These are phyloP conservation scores for Yarrowia yakushimensis DNA, from an alignment of 805 yeast genomes.

Conservation along the genomic window DNA sequence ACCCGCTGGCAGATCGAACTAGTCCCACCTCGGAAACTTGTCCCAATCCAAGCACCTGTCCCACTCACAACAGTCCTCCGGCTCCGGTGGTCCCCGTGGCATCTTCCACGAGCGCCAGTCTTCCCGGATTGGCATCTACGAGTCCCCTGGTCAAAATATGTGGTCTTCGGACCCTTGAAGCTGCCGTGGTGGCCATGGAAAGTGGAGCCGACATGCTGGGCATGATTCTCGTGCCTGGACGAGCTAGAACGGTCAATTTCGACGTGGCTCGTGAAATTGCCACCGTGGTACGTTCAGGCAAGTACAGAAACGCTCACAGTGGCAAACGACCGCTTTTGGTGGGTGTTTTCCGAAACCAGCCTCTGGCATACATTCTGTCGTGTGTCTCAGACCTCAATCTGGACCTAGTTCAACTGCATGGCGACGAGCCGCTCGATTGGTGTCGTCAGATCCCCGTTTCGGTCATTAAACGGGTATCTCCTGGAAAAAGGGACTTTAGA, in stretches of 20 bases:
- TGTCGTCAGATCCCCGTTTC: constrained; percentile 47
- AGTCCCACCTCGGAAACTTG: not conserved
- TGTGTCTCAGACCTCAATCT: constrained; percentile 46
- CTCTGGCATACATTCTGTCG: constrained; percentile 54
- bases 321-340: constrained; percentile 63
- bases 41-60: not conserved
- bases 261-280: constrained; percentile 49
- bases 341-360: constrained; percentile 88
- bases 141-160: constrained; percentile 68
- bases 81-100: not conserved
- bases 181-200: constrained; percentile 67
- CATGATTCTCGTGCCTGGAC: constrained; percentile 77
- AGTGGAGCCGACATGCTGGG: constrained; percentile 78
- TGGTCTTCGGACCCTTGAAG: constrained; percentile 66
- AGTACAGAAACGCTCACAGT: not conserved
- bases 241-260: constrained; percentile 63
- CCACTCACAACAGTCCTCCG: not conserved
- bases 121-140: not conserved
- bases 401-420: constrained; percentile 88
- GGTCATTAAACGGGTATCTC: constrained; percentile 69
- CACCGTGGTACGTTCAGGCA: constrained; percentile 32
- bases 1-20: too few species aligned
- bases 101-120: not conserved
- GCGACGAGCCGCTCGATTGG: constrained; percentile 57
- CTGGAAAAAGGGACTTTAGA: constrained; percentile 44